These are phyloP conservation scores for Dendrothele bispora DNA, from an alignment of 768 basidiomycete genomes.

Conservation along the genomic window DNA sequence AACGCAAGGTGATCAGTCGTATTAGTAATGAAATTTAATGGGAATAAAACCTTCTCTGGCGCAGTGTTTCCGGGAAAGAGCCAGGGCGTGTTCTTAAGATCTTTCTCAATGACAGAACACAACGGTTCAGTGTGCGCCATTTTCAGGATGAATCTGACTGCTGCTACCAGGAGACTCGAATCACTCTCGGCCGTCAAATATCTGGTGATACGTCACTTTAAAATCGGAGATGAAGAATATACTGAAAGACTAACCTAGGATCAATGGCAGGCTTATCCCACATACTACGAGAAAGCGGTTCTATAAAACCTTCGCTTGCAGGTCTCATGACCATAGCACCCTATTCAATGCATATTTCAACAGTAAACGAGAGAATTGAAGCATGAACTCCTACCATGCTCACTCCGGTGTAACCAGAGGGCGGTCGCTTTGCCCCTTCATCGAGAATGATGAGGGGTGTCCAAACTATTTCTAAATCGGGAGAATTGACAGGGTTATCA, in stretches of 20 bases:
- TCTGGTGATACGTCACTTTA: neutral
- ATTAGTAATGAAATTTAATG: neutral
- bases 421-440: neutral
- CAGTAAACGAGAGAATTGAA: too few relatives aligned
- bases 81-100: conserved; percentile 9
- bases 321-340: neutral
- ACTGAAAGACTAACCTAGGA: conserved; percentile 12
- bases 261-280: conserved; percentile 10
- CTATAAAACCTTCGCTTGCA: conserved; percentile 9
- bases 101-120: conserved; percentile 7
- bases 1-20: neutral
- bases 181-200: conserved; percentile 19
- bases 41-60: neutral
- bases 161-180: conserved; percentile 15
- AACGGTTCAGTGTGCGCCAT: conserved; percentile 19
- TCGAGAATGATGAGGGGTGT: neutral
- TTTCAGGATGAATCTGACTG: conserved; percentile 17
- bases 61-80: conserved; percentile 20
- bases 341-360: neutral
- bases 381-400: too few relatives aligned
- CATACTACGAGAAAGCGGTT: conserved; percentile 5
- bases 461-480: conserved; percentile 12
- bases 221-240: neutral
- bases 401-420: neutral
- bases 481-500: too few relatives aligned